Evolutionary conservation across 768 basidiomycete genomes (phyloP).

Genomic region (Naganishia vishniacii): DNA sequence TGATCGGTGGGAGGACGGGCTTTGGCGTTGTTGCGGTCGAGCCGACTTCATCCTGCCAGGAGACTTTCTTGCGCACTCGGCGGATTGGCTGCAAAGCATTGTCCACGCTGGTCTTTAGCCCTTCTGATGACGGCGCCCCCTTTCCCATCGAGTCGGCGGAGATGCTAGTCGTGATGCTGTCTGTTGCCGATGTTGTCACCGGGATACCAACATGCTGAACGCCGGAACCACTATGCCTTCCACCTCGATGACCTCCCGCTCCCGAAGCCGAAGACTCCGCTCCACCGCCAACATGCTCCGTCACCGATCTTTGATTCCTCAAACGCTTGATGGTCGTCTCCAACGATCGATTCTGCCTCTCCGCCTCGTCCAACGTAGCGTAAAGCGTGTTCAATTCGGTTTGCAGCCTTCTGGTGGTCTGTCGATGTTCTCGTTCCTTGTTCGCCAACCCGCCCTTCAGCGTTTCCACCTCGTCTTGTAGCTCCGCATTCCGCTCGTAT

Average conservation of each 20-base stretch:
- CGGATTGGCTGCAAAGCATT: not conserved
- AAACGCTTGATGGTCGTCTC: not conserved
- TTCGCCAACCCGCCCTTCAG: not conserved
- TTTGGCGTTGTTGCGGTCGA: not conserved
- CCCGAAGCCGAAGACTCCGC: not conserved
- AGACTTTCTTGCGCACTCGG: conserved; percentile 17
- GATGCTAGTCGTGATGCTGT: not conserved
- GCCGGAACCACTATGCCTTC: not conserved
- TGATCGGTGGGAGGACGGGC: not conserved
- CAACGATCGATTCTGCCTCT: conserved; percentile 19
- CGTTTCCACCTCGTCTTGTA: conserved; percentile 16
- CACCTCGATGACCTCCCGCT: not conserved
- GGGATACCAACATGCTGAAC: not conserved
- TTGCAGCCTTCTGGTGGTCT: conserved; percentile 1
- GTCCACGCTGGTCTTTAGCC: not conserved
- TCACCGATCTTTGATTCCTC: not conserved
- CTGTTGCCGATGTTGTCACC: not conserved
- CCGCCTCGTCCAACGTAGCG: conserved; percentile 16
- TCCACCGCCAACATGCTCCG: not conserved
- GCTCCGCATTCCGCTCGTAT: conserved; percentile 22
- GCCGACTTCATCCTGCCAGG: not conserved
- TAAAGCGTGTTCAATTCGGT: conserved; percentile 12
- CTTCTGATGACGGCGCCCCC: not conserved
- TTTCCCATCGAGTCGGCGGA: not conserved
- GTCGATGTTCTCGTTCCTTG: not conserved